A percentile compares a stretch with the other conserved stretches of the same genome.
Evolutionary conservation across 2,329 filamentous ascomycete species (phyloP).

Genomic region (Fusarium sp.): DNA sequence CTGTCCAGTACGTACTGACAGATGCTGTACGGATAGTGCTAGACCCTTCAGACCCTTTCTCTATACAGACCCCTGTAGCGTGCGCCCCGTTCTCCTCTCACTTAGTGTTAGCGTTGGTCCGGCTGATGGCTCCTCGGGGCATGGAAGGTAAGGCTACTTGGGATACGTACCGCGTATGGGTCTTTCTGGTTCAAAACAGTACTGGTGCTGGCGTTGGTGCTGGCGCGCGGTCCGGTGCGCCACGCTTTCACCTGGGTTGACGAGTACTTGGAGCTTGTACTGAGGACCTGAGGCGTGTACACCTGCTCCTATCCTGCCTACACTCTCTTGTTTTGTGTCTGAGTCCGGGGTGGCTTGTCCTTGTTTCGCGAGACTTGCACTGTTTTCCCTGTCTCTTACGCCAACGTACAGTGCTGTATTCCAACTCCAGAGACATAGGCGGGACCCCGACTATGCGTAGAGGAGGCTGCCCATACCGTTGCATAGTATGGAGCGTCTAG

Average conservation of each 20-base stretch:
- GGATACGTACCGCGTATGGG: slow-evolving; percentile 10
- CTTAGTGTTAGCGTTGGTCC: slow-evolving; percentile 20
- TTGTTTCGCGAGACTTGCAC: slow-evolving; percentile 14
- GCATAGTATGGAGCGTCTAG: slow-evolving; percentile 10
- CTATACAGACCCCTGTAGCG: slow-evolving; percentile 12
- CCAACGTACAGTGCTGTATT: slow-evolving; percentile 25
- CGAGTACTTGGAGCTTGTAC: slow-evolving; percentile 32
- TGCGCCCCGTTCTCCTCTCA: slow-evolving; percentile 1
- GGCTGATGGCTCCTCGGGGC: slow-evolving; percentile 11
- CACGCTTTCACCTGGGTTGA: slow-evolving; percentile 21
- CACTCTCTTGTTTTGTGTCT: slow-evolving; percentile 22
- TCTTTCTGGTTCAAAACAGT: slow-evolving; percentile 2
- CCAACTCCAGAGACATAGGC: slow-evolving; percentile 1
- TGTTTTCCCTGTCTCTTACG: slow-evolving; percentile 28
- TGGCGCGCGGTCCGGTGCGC: slow-evolving; percentile 40
- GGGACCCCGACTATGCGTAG: neutral
- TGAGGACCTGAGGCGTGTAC: slow-evolving; percentile 28
- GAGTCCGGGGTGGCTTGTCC: slow-evolving; percentile 41
- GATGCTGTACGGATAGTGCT: neutral
- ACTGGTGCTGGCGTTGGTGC: slow-evolving; percentile 1
- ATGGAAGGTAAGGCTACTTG: slow-evolving; percentile 11
- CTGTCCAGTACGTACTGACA: neutral
- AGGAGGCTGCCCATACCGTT: neutral
- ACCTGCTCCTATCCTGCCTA: neutral
- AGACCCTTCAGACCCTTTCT: slow-evolving; percentile 20